Evolutionary conservation across 306 rosid genomes (phyloP), one percentile per base, ranked within the genome.

Genomic region (Cucurbita ficifolia): DNA sequence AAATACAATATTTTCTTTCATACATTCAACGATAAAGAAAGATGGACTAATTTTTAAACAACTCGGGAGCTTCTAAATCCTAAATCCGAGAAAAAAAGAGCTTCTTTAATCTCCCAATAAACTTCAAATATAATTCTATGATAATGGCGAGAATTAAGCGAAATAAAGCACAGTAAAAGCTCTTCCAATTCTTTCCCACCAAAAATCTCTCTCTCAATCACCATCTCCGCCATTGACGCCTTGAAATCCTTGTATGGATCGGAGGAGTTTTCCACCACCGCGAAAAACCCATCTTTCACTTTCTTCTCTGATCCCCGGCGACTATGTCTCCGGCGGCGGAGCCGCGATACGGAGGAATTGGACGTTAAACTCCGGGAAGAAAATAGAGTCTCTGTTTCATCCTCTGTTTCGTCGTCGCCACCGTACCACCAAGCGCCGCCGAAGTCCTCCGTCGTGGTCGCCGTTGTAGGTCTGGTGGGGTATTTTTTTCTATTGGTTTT

Each of bases 151-250:
- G 95, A 94, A 81, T 94, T 94, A 56, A 94, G 81, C 0, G 92
- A 85, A 9, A 94, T 83, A 77, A 94, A 94, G 71, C 97, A 91
- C 82, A 89, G 95, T 81, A 94, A 82, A 5, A 94, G 95, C 75
- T 89, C 84, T 79, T 91, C 96, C 70, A 94, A 88, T 75, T 89
- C 97, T 6, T 36, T 40, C 0, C 87, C 86, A 11, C 85, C 80
- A 74, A 88, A 91, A 72, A 94, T 91, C 84, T 89, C 90, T 49
- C 88, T 94, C 88, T 94, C 96, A 2, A 91, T 77, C 16, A 94
- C 91, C 99, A 94, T 94, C 55, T 94, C 99, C 74, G 89, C 90
- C 97, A 94, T 94, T 0, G 99, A 94, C 0, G 87, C 81, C 72
- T 96, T 87, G 73, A 94, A 94, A 75, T 94, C 99, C 50, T 68